Percentiles rank a stretch among this genome's conserved stretches.
phyloP scores from a whole-genome alignment of 2,329 filamentous ascomycete genomes.

The Scolecobasidium constrictum region DNA sequence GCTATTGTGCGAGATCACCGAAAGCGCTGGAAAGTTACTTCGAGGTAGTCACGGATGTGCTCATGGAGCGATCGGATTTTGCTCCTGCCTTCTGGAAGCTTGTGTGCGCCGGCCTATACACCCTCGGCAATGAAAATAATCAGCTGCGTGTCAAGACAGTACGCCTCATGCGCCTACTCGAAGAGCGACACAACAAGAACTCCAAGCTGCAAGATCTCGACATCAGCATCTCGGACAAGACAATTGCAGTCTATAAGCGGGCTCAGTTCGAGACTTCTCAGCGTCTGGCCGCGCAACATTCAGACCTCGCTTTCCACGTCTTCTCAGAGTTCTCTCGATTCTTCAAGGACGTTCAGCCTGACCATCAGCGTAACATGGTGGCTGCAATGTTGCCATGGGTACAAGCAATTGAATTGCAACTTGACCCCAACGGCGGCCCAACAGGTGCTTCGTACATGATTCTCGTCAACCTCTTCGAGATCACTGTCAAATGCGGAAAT shows the following conservation, averaged over 20 bases:
- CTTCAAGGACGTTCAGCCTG: conserved; percentile 76
- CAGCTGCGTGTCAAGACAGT: conserved; percentile 83
- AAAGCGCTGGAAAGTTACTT: conserved; percentile 95
- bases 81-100: conserved; percentile 84
- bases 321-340: conserved; percentile 93
- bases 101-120: conserved; percentile 79
- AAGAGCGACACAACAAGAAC: conserved; percentile 71
- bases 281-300: conserved; percentile 75
- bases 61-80: conserved; percentile 74
- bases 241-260: conserved; percentile 92
- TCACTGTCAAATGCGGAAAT: conserved; percentile 84
- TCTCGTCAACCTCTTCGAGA: conserved; percentile 87
- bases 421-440: conserved; percentile 84
- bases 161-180: conserved; percentile 66
- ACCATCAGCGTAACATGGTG: conserved; percentile 84
- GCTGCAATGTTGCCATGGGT: conserved; percentile 94
- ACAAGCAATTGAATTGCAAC: conserved; percentile 80
- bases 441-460: conserved; percentile 90
- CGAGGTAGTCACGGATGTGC: conserved; percentile 76
- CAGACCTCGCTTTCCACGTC: conserved; percentile 80
- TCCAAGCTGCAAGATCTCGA: conserved; percentile 96
- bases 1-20: conserved; percentile 68
- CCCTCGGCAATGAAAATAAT: conserved; percentile 81
- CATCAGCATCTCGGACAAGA: conserved; percentile 97
- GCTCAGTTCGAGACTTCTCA: conserved; percentile 96